Percentiles rank a stretch among this genome's conserved stretches.
Conservation (phyloP, 495 filamentous ascomycete species). For the Penicillium fimorum region DNA sequence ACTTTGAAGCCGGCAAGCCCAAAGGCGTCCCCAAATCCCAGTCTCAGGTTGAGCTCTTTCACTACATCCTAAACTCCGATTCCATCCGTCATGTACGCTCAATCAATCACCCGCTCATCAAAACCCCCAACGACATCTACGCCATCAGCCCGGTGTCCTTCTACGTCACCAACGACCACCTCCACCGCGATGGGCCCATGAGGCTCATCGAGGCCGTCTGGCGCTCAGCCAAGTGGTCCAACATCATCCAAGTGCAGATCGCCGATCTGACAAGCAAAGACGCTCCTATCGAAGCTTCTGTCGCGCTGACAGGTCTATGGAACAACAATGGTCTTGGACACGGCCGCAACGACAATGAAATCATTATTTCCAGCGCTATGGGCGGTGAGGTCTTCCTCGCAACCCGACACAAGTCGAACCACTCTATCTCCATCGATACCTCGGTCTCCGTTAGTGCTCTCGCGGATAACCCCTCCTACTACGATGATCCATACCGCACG, state of each 20-base stretch:
- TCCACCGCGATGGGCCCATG: slow-evolving; percentile 46
- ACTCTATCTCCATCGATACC: slow-evolving; percentile 43
- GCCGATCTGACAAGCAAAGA: slow-evolving; percentile 14
- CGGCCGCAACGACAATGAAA: slow-evolving; percentile 43
- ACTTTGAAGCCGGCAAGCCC: slow-evolving; percentile 16
- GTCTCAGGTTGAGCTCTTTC: slow-evolving; percentile 60
- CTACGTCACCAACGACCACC: slow-evolving; percentile 63
- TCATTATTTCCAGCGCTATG: slow-evolving; percentile 47
- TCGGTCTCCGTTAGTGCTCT: slow-evolving; percentile 36
- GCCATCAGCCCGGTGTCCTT: slow-evolving; percentile 48
- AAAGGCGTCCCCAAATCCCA: slow-evolving; percentile 33
- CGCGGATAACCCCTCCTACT: slow-evolving; percentile 61
- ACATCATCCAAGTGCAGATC: slow-evolving; percentile 37
- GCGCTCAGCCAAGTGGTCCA: slow-evolving; percentile 39
- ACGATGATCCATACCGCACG: slow-evolving; percentile 41
- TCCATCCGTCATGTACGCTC: slow-evolving; percentile 45
- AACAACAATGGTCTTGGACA: slow-evolving; percentile 60
- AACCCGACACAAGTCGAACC: slow-evolving; percentile 18
- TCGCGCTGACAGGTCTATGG: slow-evolving; percentile 43
- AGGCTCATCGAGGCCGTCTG: slow-evolving; percentile 42
- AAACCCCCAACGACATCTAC: slow-evolving; percentile 61
- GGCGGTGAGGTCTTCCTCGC: slow-evolving; percentile 37
- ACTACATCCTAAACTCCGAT: slow-evolving; percentile 42
- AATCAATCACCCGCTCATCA: slow-evolving; percentile 42
- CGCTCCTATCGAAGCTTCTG: slow-evolving; percentile 32